These are phyloP conservation scores for Curvularia sp. DNA, from an alignment of 2,329 filamentous ascomycete genomes.

Conservation along the genomic window DNA sequence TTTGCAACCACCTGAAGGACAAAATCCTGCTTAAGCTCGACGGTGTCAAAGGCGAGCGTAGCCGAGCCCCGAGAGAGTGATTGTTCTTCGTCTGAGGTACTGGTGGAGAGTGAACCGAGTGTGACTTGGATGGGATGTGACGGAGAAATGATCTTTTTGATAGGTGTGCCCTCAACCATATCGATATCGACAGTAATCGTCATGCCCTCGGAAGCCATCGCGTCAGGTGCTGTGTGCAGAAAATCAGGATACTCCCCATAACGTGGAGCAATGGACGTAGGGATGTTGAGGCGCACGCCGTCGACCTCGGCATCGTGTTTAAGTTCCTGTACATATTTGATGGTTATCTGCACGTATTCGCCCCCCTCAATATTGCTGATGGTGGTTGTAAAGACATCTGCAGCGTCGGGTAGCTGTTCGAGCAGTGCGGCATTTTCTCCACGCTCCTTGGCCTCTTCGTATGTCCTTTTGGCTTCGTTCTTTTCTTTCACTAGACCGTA, in stretches of 20 bases:
- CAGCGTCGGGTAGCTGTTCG: constrained; percentile 9
- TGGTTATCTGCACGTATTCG: neutral
- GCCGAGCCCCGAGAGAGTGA: constrained; percentile 9
- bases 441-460: constrained; percentile 6
- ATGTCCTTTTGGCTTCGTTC: constrained; percentile 10
- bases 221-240: neutral
- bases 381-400: constrained; percentile 15
- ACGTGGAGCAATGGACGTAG: constrained; percentile 5
- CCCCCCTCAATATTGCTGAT: constrained; percentile 3
- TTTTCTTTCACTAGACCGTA: constrained; percentile 16
- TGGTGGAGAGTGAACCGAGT: constrained; percentile 9
- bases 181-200: constrained; percentile 12
- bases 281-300: constrained; percentile 12
- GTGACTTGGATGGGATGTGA: constrained; percentile 15
- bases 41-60: constrained; percentile 1
- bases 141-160: constrained; percentile 13
- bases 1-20: constrained; percentile 13
- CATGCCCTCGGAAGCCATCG: neutral
- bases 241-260: constrained; percentile 5
- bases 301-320: constrained; percentile 16
- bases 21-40: constrained; percentile 8
- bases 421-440: constrained; percentile 13
- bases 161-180: constrained; percentile 3
- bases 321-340: constrained; percentile 15
- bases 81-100: neutral